Conservation (phyloP, 2,329 filamentous ascomycete species). For the Apiospora malaysiana region DNA sequence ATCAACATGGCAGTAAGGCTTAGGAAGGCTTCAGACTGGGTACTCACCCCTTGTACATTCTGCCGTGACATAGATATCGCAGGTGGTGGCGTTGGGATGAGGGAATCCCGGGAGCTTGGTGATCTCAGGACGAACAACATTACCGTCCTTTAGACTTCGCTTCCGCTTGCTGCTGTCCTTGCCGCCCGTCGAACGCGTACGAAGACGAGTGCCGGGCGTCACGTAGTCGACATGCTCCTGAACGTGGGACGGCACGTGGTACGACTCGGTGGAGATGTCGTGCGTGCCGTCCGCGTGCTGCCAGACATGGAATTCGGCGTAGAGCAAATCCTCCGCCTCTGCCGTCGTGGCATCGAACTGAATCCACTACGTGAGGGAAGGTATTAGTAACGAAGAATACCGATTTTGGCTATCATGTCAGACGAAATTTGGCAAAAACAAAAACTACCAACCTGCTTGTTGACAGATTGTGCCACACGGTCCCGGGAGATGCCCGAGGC, state of each 20-base stretch:
- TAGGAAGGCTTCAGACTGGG: too few relatives aligned
- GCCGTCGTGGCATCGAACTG: slow-evolving; percentile 42
- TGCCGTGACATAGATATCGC: slow-evolving; percentile 32
- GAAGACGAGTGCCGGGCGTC: slow-evolving; percentile 32
- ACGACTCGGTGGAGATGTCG: slow-evolving; percentile 31
- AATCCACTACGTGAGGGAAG: slow-evolving; percentile 37
- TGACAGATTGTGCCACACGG: slow-evolving; percentile 31
- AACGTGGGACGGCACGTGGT: slow-evolving; percentile 33
- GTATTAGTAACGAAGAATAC: neutral
- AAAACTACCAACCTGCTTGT: slow-evolving; percentile 32
- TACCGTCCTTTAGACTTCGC: slow-evolving; percentile 19
- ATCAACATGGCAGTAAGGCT: too few relatives aligned
- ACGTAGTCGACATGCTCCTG: slow-evolving; percentile 36
- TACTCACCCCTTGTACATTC: slow-evolving; percentile 34
- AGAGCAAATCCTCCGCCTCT: slow-evolving; percentile 43
- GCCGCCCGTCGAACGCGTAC: slow-evolving; percentile 17
- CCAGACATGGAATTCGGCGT: slow-evolving; percentile 43
- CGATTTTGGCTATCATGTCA: neutral
- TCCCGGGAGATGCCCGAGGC: slow-evolving; percentile 37
- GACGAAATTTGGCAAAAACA: neutral
- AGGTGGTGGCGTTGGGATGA: slow-evolving; percentile 32
- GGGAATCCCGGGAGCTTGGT: slow-evolving; percentile 29
- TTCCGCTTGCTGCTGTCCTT: slow-evolving; percentile 12
- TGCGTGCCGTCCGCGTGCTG: slow-evolving; percentile 36
- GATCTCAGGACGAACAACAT: slow-evolving; percentile 27